phyloP scores from a whole-genome alignment of 2,329 filamentous ascomycete species.

The Lizonia empirigonia region DNA sequence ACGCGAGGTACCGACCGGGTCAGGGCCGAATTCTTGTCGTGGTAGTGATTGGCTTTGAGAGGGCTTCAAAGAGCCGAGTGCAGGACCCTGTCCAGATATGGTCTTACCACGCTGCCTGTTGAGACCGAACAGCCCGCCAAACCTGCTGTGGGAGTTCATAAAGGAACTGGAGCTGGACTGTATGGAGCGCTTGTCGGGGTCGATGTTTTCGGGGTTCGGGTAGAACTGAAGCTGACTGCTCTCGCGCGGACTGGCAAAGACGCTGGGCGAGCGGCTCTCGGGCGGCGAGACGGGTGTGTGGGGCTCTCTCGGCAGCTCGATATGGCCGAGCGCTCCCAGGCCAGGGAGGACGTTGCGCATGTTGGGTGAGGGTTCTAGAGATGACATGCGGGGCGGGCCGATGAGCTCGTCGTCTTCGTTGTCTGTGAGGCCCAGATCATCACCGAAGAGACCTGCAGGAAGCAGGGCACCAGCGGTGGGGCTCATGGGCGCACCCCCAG shows the following conservation, averaged over 20 bases:
- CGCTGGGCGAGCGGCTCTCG: conserved; percentile 52
- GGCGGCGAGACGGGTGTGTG: conserved; percentile 51
- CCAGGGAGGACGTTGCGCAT: conserved; percentile 47
- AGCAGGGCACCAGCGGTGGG: conserved; percentile 76
- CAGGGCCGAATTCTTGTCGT: conserved; percentile 56
- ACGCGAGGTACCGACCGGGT: conserved; percentile 56
- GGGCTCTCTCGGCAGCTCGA: conserved; percentile 44
- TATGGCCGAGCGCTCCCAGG: conserved; percentile 49
- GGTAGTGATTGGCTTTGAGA: conserved; percentile 81
- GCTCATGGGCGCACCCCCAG: conserved; percentile 72
- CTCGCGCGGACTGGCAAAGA: conserved; percentile 56
- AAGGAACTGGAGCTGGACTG: conserved; percentile 57
- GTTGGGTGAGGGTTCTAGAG: conserved; percentile 38
- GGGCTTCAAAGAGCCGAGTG: conserved; percentile 70
- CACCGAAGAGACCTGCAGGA: conserved; percentile 69
- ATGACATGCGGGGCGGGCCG: conserved; percentile 30
- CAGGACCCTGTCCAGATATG: conserved; percentile 64
- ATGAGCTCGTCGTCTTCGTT: conserved; percentile 41
- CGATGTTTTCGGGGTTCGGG: conserved; percentile 49
- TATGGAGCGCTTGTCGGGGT: conserved; percentile 55
- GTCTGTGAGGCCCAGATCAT: conserved; percentile 62
- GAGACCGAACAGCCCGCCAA: conserved; percentile 64
- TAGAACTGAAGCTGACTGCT: conserved; percentile 52
- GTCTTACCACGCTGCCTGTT: conserved; percentile 68
- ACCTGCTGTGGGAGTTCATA: conserved; percentile 57